Percentiles rank a stretch among this genome's conserved stretches.
Evolutionary conservation across 2,329 filamentous ascomycete species (phyloP).

Genomic region (Pestalotiopsis sp.): DNA sequence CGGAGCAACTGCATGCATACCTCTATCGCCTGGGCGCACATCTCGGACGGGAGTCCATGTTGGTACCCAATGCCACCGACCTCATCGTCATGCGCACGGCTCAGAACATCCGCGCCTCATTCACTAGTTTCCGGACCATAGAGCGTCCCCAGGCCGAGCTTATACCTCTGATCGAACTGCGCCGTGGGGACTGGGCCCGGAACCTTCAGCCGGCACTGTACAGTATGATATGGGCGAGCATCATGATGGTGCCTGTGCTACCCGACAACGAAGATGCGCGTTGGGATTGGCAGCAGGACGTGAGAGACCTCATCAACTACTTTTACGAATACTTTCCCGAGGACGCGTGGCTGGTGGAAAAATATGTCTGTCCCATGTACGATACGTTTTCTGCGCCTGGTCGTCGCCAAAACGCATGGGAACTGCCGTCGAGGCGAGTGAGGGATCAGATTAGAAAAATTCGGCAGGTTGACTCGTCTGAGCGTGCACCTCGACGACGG

Average conservation of each 20-base stretch:
- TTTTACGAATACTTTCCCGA: conserved; percentile 68
- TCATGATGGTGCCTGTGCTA: conserved; percentile 52
- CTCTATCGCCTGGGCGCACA: conserved; percentile 53
- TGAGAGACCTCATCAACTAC: conserved; percentile 66
- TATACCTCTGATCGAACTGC: conserved; percentile 36
- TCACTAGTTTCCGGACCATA: conserved; percentile 45
- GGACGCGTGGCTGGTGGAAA: conserved; percentile 71
- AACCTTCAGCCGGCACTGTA: conserved; percentile 66
- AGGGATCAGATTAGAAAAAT: conserved; percentile 41
- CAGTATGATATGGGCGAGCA: conserved; percentile 71
- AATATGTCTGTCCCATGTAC: conserved; percentile 67
- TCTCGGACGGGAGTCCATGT: conserved; percentile 48
- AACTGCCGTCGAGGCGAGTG: conserved; percentile 34
- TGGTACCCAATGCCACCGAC: conserved; percentile 64
- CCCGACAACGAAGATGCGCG: conserved; percentile 39
- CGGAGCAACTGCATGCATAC: conserved; percentile 58
- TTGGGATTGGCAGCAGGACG: conserved; percentile 59
- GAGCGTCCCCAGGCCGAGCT: conserved; percentile 39
- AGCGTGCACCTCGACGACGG: conserved; percentile 36
- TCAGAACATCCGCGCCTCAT: conserved; percentile 80
- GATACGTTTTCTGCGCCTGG: conserved; percentile 39
- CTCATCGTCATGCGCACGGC: conserved; percentile 75
- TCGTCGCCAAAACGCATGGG: conserved; percentile 32
- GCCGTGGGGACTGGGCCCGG: conserved; percentile 54
- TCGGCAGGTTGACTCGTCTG: conserved; percentile 42